Conservation (phyloP, 2,329 filamentous ascomycete species). For the Biscogniauxia sp. region DNA sequence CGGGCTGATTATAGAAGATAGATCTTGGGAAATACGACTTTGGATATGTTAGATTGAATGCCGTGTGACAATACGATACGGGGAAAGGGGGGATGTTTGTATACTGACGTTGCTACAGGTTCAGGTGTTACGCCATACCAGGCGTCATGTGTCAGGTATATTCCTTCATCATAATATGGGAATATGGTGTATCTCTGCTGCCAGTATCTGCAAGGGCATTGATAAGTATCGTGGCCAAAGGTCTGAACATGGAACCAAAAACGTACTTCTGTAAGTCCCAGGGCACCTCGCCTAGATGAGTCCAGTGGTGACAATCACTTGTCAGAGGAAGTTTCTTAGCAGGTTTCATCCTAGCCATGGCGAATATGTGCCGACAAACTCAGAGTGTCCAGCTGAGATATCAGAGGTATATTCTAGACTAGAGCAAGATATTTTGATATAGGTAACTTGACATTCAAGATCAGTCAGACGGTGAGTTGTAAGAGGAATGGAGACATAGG, state of each 20-base stretch:
- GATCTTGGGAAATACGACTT: slow-evolving; percentile 73
- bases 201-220: slow-evolving; percentile 69
- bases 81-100: not conserved
- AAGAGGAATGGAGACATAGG: no score
- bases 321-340: slow-evolving; percentile 51
- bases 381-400: not conserved
- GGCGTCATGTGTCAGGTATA: slow-evolving; percentile 87
- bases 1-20: slow-evolving; percentile 52
- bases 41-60: slow-evolving; percentile 15
- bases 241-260: not conserved
- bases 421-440: not conserved
- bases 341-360: slow-evolving; percentile 36
- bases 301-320: slow-evolving; percentile 73
- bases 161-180: slow-evolving; percentile 78
- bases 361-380: not conserved
- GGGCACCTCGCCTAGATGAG: slow-evolving; percentile 67
- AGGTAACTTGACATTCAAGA: no score
- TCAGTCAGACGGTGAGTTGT: no score
- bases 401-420: not conserved
- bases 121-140: slow-evolving; percentile 98
- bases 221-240: not conserved
- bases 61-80: not conserved
- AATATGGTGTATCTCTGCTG: slow-evolving; percentile 86
- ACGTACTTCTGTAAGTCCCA: slow-evolving; percentile 79
- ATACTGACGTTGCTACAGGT: slow-evolving; percentile 72